Evolutionary conservation across 1,139 yeast species (phyloP), one percentile per base, ranked within the genome.

Genomic region (Yamadazyma diddensiae): DNA sequence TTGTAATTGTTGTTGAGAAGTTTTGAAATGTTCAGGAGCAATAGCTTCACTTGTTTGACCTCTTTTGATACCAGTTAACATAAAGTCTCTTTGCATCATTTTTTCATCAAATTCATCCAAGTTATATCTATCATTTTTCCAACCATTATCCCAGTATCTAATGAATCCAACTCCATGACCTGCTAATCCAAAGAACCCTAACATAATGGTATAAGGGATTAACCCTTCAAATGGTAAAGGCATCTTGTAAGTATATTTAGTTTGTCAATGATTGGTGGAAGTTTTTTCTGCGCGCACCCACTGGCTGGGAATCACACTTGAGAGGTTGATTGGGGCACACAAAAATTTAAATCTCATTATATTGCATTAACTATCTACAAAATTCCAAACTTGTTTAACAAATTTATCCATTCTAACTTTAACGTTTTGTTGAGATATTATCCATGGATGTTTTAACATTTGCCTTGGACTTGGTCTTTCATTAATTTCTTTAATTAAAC

Each of bases 391-490:
- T 46, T 80, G 80, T 37, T 63, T 65, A 15, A 92, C 87, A 59
- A 92, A 85, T 56, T 78, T 81, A 46, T 79, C 95, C 97, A 92
- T 92, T 46, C 80, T 77, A 10, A 90, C 95, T 30, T 62, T 68
- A 50, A 80, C 75, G 41, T 66, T 70, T 57, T 73, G 73, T 57
- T 85, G 95, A 4, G 87, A 86, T 14, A 74, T 61, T 36, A 87
- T 69, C 97, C 97, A 90, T 2, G 97, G 97, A 62, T 90, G 97
- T 34, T 68, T 72, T 34, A 92, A 68, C 92, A 92, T 84, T 53
- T 90, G 96, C 45, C 94, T 70, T 9, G 98, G 98, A 36, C 90
- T 79, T 6, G 97, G 96, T 37, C 98, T 67, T 43, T 80, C 81
- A 23, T 68, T 71, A 20, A 87, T 79, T 40, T 87, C 86, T 50